A percentile compares a stretch with the other conserved stretches of the same genome.
These are phyloP conservation scores for Curvularia spicifera DNA, from an alignment of 2,329 filamentous ascomycete species.

Conservation along the genomic window DNA sequence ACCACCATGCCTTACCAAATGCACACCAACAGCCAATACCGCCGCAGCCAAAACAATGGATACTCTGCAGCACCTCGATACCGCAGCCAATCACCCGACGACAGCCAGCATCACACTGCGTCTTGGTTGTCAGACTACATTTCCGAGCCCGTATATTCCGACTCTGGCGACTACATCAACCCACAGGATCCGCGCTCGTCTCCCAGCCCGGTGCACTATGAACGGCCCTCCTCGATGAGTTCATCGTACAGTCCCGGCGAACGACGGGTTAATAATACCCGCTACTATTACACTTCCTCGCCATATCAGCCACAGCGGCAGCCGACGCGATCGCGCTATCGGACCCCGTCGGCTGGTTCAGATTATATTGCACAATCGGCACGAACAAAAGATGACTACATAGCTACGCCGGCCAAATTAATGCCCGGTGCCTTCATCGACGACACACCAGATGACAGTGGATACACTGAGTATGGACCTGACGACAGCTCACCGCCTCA, in stretches of 20 bases:
- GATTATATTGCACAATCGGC: conserved; percentile 8
- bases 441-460: conserved; percentile 2
- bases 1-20: conserved; percentile 11
- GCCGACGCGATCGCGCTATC: neutral
- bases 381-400: conserved; percentile 15
- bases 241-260: conserved; percentile 8
- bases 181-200: neutral
- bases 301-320: neutral
- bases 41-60: conserved; percentile 4
- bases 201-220: neutral
- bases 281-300: neutral
- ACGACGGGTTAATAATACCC: conserved; percentile 2
- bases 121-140: conserved; percentile 13
- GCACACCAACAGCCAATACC: conserved; percentile 3
- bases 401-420: conserved; percentile 3
- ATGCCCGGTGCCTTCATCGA: conserved; percentile 4
- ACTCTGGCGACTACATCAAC: conserved; percentile 15
- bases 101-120: conserved; percentile 5
- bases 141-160: conserved; percentile 5
- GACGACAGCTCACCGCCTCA: conserved; percentile 3
- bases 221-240: conserved; percentile 1
- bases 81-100: neutral
- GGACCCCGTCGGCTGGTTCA: conserved; percentile 6
- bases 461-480: neutral
- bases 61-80: neutral